Base-by-base conservation (phyloP, 192 early-diverging fungal genomes). In the Gigaspora rosea region DNA sequence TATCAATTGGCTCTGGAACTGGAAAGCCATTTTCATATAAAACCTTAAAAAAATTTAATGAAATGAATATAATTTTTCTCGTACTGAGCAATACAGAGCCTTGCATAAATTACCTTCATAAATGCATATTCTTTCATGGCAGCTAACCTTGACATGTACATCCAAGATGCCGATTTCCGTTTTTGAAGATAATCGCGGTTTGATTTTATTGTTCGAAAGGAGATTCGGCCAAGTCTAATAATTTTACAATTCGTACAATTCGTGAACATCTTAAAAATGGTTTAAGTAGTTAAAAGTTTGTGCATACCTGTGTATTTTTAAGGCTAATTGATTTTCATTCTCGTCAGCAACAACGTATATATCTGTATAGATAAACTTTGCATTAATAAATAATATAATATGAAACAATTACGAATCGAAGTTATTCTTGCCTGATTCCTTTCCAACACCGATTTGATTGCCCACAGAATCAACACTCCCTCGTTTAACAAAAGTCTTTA, bases 381-480 rank as follows among this genome's bases (percentile, higher is more conserved):
- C 35, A 66, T 20, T n/a, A 16, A 70, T 54, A 75, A 35, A 51
- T 32, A 15, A 22, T 35, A 41, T 8, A 41, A 63, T 33, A 32
- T 5, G 36, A 11, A 4, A 13, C 33, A 48, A 54, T 3, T 79
- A 13, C 56, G 27, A 18, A 32, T 50, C 18, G 9, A 33, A 50
- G 15, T n/a, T 57, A 64, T 16, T 13, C 70, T 46, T 71, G 86
- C 86, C 89, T 5, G 97, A 97, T 83, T 99, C 98, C 82, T 99
- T 99, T 59, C 98, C 98, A 8, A 99, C 96, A 81, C 98, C 98
- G 80, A 99, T 98, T 85, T 98, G 96, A 85, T 98, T 97, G 20
- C 98, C 98, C 6, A 99, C 96, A 33, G 96, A 98, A 73, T 90
- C 90, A 16, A 99, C 91, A 1, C 90, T 85, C 11, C 94, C 94